Evolutionary conservation across 805 yeast species (phyloP).

Genomic region (Candida easanensis): DNA sequence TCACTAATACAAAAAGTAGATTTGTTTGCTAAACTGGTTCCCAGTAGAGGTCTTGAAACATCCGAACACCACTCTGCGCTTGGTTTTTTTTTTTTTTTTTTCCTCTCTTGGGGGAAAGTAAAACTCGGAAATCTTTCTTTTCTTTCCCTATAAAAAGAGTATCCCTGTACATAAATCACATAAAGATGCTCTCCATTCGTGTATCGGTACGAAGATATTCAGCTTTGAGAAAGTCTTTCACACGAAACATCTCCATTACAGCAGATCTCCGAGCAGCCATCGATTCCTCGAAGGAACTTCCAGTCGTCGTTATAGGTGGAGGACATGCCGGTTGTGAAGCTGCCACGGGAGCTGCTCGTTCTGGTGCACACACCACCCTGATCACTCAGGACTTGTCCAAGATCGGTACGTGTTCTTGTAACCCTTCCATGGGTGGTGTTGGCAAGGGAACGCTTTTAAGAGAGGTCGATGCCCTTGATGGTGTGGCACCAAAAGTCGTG

Average conservation of each 20-base stretch:
- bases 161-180: no score
- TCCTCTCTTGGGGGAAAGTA: no score
- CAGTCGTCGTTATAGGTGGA: constrained; percentile 91
- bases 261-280: constrained; percentile 21
- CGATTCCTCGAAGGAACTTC: constrained; percentile 30
- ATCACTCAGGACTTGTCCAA: constrained; percentile 74
- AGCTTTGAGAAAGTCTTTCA: not conserved
- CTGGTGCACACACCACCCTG: constrained; percentile 68
- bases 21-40: no score
- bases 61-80: no score
- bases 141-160: no score
- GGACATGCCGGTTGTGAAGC: constrained; percentile 99
- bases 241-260: constrained; percentile 18
- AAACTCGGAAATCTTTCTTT: no score
- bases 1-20: no score
- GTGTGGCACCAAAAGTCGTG: constrained; percentile 81
- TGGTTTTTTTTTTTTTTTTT: no score
- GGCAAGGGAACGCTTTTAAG: constrained; percentile 92
- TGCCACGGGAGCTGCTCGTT: constrained; percentile 85
- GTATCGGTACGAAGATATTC: no score
- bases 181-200: no score
- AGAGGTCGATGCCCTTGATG: constrained; percentile 96
- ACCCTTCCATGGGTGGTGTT: constrained; percentile 97
- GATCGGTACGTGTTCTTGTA: constrained; percentile 94
- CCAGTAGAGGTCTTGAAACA: no score